Conservation (phyloP, 2,329 filamentous ascomycete genomes). For the Didymella keratinophila region DNA sequence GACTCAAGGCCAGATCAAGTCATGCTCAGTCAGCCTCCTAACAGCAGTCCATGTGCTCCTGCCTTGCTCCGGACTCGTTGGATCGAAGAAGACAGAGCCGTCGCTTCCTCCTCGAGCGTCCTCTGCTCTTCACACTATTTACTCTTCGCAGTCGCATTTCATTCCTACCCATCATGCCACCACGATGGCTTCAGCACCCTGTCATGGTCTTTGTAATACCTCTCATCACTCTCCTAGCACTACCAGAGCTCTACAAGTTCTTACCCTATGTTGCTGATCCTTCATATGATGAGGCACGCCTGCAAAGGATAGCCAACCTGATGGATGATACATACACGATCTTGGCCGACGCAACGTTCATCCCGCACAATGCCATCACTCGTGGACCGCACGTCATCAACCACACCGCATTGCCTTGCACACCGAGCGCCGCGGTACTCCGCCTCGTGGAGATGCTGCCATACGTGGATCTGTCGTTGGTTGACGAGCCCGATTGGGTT, state of each 20-base stretch:
- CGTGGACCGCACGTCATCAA: slow-evolving; percentile 28
- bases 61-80: slow-evolving; percentile 7
- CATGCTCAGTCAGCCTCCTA: slow-evolving; percentile 2
- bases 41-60: slow-evolving; percentile 2
- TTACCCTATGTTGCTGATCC: slow-evolving; percentile 1
- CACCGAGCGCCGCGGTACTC: slow-evolving; percentile 17
- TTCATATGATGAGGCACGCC: slow-evolving; percentile 19
- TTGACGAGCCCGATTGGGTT: slow-evolving; percentile 21
- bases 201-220: slow-evolving; percentile 19
- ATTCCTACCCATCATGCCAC: neutral
- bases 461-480: slow-evolving; percentile 21
- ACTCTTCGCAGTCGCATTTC: neutral
- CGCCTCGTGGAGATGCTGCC: slow-evolving; percentile 28
- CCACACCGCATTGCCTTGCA: slow-evolving; percentile 19
- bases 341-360: slow-evolving; percentile 25
- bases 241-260: slow-evolving; percentile 13
- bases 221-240: slow-evolving; percentile 11
- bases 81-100: neutral
- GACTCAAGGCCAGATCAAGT: too few relatives aligned
- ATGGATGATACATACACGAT: slow-evolving; percentile 26
- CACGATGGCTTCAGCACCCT: slow-evolving; percentile 22
- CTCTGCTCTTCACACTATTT: neutral
- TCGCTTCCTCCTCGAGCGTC: neutral
- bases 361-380: slow-evolving; percentile 22
- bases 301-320: slow-evolving; percentile 20